A percentile compares a stretch with the other conserved stretches of the same genome.
phyloP scores from a whole-genome alignment of 31 red algal genomes.

The Asparagopsis taxiformis region DNA sequence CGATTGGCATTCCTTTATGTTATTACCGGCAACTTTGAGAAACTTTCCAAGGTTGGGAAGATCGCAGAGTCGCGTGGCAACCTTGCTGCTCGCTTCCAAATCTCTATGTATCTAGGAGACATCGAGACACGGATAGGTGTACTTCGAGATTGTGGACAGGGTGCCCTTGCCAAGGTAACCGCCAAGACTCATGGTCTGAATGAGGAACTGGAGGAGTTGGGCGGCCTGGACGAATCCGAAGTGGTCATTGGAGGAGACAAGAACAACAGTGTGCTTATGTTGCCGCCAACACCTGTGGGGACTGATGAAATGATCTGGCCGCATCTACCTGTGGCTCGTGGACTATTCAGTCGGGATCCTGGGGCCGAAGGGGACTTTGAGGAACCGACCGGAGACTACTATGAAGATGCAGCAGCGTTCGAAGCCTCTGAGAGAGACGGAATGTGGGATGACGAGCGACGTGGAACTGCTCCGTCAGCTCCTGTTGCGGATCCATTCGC shows the following conservation, averaged over 20 bases:
- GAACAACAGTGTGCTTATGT: conserved; percentile 43
- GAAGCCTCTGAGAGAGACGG: conserved; percentile 61
- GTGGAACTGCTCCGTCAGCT: conserved; percentile 8
- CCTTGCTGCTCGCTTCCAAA: conserved; percentile 83
- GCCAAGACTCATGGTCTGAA: conserved; percentile 69
- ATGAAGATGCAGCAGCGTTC: conserved; percentile 93
- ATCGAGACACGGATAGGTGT: conserved; percentile 48
- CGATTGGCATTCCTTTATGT: conserved; percentile 91
- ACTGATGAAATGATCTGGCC: conserved; percentile 78
- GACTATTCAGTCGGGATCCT: conserved; percentile 78
- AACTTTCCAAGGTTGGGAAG: conserved; percentile 77
- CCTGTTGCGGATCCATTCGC: conserved; percentile 77
- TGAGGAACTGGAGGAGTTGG: conserved; percentile 66
- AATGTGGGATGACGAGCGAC: conserved; percentile 47
- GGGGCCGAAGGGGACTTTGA: conserved; percentile 86
- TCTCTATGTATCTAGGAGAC: conserved; percentile 87
- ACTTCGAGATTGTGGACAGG: conserved; percentile 76
- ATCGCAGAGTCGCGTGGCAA: conserved; percentile 85
- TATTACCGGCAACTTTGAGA: conserved; percentile 91
- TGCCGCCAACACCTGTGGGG: conserved; percentile 66
- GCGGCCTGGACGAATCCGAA: conserved; percentile 44
- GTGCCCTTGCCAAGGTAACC: conserved; percentile 69
- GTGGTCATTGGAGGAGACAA: conserved; percentile 1
- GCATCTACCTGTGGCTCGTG: conserved; percentile 62
- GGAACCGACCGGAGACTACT: conserved; percentile 88